Conservation (phyloP, 805 yeast species). For the Candida nanaspora region DNA sequence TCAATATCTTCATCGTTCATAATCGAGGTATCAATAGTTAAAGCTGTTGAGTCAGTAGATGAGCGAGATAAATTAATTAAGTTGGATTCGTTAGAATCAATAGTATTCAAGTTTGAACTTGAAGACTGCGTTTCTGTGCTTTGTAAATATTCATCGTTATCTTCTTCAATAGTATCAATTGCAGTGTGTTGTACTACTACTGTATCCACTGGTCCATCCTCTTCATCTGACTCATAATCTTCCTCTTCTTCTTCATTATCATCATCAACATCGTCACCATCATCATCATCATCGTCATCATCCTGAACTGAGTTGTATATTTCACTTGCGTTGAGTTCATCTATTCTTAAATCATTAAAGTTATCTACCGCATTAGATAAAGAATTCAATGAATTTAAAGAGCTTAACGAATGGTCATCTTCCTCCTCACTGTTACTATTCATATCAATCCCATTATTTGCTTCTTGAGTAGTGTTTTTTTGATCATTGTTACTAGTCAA, state of each 20-base stretch:
- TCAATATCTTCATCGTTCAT: too few species aligned
- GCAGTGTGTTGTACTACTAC: neutral
- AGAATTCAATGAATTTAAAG: neutral
- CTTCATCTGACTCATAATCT: neutral
- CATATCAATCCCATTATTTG: neutral
- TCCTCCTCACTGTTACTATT: neutral
- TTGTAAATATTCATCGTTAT: neutral
- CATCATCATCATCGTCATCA: neutral
- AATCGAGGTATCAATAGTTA: too few species aligned
- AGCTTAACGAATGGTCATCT: neutral
- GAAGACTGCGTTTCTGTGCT: neutral
- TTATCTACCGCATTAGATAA: neutral
- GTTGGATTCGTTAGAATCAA: neutral
- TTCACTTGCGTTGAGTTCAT: neutral
- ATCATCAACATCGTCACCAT: neutral
- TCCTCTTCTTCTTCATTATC: neutral
- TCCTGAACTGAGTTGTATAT: neutral
- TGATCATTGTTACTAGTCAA: neutral
- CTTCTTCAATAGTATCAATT: neutral
- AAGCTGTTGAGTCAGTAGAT: neutral
- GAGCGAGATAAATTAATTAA: neutral
- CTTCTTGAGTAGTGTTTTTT: neutral
- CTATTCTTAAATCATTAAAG: neutral
- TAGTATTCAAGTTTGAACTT: neutral
- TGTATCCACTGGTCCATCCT: neutral